A percentile compares a stretch with the other conserved stretches of the same genome.
phyloP scores from a whole-genome alignment of 2,329 filamentous ascomycete species.

The Xylaria sp. region DNA sequence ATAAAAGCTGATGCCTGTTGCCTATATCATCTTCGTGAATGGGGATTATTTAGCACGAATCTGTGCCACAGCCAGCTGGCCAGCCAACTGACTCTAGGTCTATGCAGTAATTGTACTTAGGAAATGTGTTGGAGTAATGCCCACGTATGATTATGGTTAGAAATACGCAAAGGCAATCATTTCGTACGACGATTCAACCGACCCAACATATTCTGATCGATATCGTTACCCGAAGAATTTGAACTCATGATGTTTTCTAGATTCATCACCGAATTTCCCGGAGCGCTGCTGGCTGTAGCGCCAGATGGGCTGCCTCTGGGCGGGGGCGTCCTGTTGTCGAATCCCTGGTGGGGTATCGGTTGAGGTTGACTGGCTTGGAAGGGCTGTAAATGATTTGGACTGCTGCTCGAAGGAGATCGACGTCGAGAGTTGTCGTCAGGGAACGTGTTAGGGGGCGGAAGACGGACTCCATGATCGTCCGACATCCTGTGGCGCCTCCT shows the following conservation, averaged over 20 bases:
- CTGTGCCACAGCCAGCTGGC: constrained; percentile 26
- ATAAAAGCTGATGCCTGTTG: background rate
- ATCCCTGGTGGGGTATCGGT: constrained; percentile 44
- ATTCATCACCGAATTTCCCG: constrained; percentile 63
- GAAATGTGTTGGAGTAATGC: constrained; percentile 6
- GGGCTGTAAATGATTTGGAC: constrained; percentile 56
- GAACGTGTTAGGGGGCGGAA: constrained; percentile 57
- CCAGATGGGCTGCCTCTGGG: constrained; percentile 55
- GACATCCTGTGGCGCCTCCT: constrained; percentile 53
- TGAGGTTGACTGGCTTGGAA: constrained; percentile 50
- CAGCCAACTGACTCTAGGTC: constrained; percentile 34
- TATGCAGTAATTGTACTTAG: constrained; percentile 30
- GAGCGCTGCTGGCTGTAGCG: constrained; percentile 44
- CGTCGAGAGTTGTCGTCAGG: constrained; percentile 61
- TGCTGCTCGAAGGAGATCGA: constrained; percentile 63
- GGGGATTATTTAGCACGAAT: background rate
- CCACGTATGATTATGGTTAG: background rate
- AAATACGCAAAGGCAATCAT: background rate
- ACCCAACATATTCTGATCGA: constrained; percentile 66
- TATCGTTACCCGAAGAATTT: constrained; percentile 57
- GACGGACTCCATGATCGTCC: constrained; percentile 53
- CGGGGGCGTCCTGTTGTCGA: constrained; percentile 52
- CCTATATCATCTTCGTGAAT: constrained; percentile 14
- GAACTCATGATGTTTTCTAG: constrained; percentile 61
- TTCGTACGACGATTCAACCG: constrained; percentile 56